Percentiles rank a stretch among this genome's conserved stretches.
Conservation (phyloP, 2,329 filamentous ascomycete species). For the Paraphoma chrysanthemicola region DNA sequence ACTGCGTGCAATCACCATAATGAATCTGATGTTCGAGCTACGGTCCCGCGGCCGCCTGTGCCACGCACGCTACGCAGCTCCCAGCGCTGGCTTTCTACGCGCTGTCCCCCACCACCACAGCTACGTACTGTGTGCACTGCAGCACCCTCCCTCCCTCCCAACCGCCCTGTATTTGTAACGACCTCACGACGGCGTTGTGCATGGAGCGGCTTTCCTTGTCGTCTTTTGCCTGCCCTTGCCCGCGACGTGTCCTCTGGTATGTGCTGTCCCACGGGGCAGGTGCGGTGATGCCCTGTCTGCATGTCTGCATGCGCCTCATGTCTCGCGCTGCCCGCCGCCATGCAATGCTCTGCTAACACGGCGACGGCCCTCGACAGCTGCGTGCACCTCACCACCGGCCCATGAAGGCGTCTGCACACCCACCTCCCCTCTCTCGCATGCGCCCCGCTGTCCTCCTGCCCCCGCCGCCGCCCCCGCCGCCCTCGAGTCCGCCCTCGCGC, state of each 20-base stretch:
- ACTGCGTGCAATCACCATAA: too few species aligned
- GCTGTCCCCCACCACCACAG: not conserved
- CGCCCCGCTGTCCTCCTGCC: slow-evolving; percentile 25
- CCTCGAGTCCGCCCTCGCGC: slow-evolving; percentile 31
- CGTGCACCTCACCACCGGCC: slow-evolving; percentile 15
- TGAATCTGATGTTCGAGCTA: too few species aligned
- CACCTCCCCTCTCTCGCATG: slow-evolving; percentile 25
- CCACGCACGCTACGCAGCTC: not conserved
- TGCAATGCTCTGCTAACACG: slow-evolving; percentile 11
- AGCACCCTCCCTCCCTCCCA: too few species aligned
- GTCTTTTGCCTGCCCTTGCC: slow-evolving; percentile 22
- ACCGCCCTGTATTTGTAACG: slow-evolving; percentile 23
- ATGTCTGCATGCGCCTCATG: slow-evolving; percentile 16
- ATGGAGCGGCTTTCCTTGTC: slow-evolving; percentile 19
- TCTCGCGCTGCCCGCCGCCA: slow-evolving; percentile 9
- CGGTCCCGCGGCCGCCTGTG: too few species aligned
- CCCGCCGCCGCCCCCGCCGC: slow-evolving; percentile 22
- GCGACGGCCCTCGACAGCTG: slow-evolving; percentile 10
- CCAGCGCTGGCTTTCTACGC: not conserved
- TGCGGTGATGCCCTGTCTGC: not conserved
- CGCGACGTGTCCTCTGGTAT: slow-evolving; percentile 15
- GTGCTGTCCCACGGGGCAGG: slow-evolving; percentile 18
- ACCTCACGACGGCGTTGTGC: slow-evolving; percentile 15
- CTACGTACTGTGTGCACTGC: not conserved
- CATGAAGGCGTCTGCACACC: slow-evolving; percentile 23